Base-by-base conservation (phyloP, 2,329 filamentous ascomycete genomes). In the Colletotrichum sansevieriae region DNA sequence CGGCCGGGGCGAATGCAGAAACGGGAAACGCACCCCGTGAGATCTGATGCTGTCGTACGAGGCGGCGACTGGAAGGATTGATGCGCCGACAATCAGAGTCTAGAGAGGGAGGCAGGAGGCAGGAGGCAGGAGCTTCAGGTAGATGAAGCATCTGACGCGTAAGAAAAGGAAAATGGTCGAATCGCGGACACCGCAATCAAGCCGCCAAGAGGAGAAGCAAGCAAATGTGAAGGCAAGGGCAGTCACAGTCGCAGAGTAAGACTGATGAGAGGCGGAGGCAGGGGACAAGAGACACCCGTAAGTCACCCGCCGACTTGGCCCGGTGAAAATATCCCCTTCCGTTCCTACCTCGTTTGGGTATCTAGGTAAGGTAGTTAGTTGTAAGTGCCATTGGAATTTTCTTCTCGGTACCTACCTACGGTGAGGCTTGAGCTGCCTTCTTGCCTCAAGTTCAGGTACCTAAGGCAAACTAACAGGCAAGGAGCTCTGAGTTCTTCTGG, bases 1-100 rank as follows among this genome's bases (percentile, higher is more conserved):
- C 56, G 37, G 61, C 61, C 65, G 61, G 65, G 15, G 46, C 54
- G 39, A 29, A 47, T 6, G 41, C 61, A 68, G 55, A 65, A 68
- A 35, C 6, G 20, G 59, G 54, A 64, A 62, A 54, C 60, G 37
- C 15, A 54, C 9, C 22, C 46, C 65, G 61, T 33, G 39, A 62
- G 47, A 54, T 29, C 46, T 64, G 65, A 47, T 25, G 59, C 59
- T 18, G 25, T 29, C 6, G 22, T 29, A 15, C 22, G 35, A 59
- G 18, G 22, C 25, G 39, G 47, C 43, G 64, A 43, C 51, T 65
- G 63, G 44, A 57, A n/a, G 22, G 22, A 47, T 22, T 15, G 35
- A 49, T 65, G 62, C 44, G 29, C 33, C 29, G 49, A 41, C 57
- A 20, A n/a, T 44, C 33, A 29, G 29, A 29, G 6, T 29, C 29